Evolutionary conservation across 305 asterid species (phyloP).

Genomic region (Vinca major): DNA sequence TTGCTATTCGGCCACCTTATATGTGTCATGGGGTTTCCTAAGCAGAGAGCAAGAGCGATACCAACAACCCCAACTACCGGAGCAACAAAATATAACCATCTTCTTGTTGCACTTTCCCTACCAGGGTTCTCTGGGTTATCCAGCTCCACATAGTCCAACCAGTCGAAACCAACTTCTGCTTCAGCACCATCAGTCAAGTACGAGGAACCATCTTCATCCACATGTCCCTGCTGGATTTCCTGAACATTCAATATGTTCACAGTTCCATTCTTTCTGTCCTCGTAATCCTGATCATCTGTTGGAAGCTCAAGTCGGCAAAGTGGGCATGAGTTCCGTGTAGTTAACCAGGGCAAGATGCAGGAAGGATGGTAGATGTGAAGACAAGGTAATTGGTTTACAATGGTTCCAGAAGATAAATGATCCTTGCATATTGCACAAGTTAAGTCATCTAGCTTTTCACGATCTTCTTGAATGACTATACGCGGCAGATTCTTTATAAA

Average conservation of each 20-base stretch:
- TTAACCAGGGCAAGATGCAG: constrained; percentile 86
- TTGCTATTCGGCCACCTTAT: constrained; percentile 31
- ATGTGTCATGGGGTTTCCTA: constrained; percentile 37
- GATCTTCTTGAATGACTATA: constrained; percentile 37
- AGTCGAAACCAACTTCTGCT: constrained; percentile 22
- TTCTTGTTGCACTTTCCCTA: constrained; percentile 27
- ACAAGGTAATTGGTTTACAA: constrained; percentile 76
- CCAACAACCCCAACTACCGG: constrained; percentile 62
- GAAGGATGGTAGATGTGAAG: constrained; percentile 66
- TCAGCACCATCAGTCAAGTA: constrained; percentile 23
- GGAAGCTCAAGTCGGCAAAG: constrained; percentile 92
- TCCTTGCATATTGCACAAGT: constrained; percentile 94
- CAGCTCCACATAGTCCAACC: constrained; percentile 13
- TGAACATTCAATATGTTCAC: constrained; percentile 18
- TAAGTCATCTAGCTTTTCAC: constrained; percentile 31
- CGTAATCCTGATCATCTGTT: constrained; percentile 73
- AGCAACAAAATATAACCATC: constrained; percentile 61
- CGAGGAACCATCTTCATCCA: constrained; percentile 27
- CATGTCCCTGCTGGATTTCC: constrained; percentile 23
- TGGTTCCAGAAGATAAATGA: constrained; percentile 38
- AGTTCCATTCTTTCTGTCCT: constrained; percentile 38
- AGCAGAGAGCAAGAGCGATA: constrained; percentile 52
- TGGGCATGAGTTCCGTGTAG: constrained; percentile 75
- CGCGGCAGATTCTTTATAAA: constrained; percentile 41
- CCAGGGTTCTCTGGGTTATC: constrained; percentile 18